Base-by-base conservation (phyloP, 306 rosid genomes). In the Hylodesmum podocarpum region DNA sequence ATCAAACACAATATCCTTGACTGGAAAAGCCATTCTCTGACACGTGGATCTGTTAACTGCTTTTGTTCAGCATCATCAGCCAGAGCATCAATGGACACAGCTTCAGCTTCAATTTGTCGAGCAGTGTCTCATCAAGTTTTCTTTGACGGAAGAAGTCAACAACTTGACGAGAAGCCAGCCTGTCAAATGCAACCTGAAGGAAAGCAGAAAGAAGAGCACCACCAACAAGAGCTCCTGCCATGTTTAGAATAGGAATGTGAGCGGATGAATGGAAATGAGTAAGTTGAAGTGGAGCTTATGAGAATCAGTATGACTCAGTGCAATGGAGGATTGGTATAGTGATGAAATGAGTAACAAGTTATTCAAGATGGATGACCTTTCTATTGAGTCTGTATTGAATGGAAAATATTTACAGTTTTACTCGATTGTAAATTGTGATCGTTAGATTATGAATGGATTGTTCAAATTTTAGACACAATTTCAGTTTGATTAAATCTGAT, bases 171-270 rank as follows among this genome's bases (percentile, higher is more conserved):
- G 61, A 54, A 24, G 61, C 62, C 8, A 54, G 34, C 6, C 34
- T 24, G 18, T 54, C 62, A 5, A 54, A 4, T 54, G 65, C 65
- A 57, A 27, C 36, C 37, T 57, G 39, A 57, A 57, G 65, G 19
- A 57, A 57, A 57, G 65, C 65, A 27, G 65, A 57, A 13, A 57
- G 65, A 57, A 57, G 65, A 57, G 39, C 37, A 57, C 65, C 65
- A 14, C 65, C 65, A 27, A 57, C 65, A 5, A 57, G 2, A 24
- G 2, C 39, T 14, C 19, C 37, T 5, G 37, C 65, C 65, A 57
- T 57, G 39, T 21, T 58, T 9, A n/a, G 31, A 53, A 11, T 8
- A 25, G 36, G 39, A 27, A 14, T 5, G 10, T 3, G 34, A 5
- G 1, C 24, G 61, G 16, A 3, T 10, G 14, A 54, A 53, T 5